Evolutionary conservation across 805 yeast species (phyloP).

Genomic region (Yarrowia hollandica): DNA sequence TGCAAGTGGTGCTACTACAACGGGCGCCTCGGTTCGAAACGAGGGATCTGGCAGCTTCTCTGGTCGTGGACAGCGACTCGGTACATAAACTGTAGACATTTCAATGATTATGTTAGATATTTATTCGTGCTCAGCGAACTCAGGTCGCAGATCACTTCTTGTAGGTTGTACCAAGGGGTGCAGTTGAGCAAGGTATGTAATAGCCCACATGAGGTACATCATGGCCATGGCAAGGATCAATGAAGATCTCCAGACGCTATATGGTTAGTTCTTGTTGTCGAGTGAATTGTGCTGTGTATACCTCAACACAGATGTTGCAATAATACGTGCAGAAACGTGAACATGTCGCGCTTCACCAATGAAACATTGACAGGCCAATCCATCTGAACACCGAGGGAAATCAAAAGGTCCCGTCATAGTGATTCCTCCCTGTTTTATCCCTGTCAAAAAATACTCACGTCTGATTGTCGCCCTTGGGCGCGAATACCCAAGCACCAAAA

Average conservation of each 20-base stretch:
- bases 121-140: constrained; percentile 47
- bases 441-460: constrained; percentile 61
- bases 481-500: constrained; percentile 75
- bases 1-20: neutral
- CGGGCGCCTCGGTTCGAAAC: neutral
- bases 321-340: too few species aligned
- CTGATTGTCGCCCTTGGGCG: constrained; percentile 73
- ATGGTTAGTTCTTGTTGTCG: neutral
- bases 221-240: constrained; percentile 66
- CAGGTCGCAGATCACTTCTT: constrained; percentile 87
- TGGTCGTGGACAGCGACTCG: constrained; percentile 38
- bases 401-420: too few species aligned
- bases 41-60: constrained; percentile 25
- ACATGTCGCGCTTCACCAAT: too few species aligned
- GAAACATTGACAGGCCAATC: too few species aligned
- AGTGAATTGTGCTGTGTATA: too few species aligned
- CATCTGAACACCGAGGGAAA: too few species aligned
- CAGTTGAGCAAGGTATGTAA: constrained; percentile 77
- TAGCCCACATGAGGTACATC: constrained; percentile 90
- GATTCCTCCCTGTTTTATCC: too few species aligned
- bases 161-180: constrained; percentile 92
- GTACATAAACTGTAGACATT: constrained; percentile 31
- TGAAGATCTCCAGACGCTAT: constrained; percentile 64
- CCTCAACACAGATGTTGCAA: too few species aligned
- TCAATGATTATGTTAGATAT: neutral